Evolutionary conservation across 1,284 basidiomycete species (phyloP), one percentile per base, ranked within the genome.

Genomic region (Trametes sp.): DNA sequence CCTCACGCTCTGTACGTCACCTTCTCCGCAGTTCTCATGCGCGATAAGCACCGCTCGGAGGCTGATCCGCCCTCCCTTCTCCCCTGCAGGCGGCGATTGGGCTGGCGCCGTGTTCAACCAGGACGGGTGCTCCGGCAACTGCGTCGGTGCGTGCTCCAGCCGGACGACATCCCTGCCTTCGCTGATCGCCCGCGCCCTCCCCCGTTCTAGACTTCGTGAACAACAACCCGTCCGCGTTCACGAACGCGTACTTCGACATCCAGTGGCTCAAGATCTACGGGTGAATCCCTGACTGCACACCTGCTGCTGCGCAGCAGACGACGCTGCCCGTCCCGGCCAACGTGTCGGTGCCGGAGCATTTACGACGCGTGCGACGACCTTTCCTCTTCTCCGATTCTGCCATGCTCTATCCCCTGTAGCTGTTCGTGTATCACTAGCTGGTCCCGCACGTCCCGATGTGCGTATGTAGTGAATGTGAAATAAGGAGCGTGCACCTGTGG

Each of bases 211-310:
- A 86, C 67, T 85, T 75, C 68, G 88, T 90, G 46, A 83, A 86
- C 73, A 82, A 85, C 67, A 86, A 89, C 70, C 89, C 89, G 5
- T 75, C 79, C 1, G 87, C 85, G 6, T 92, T 92, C 74, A 69
- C 67, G 2, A 78, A 90, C 53, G 89, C 90, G 0, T 91, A 86
- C 77, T 92, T 89, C 76, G 85, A 89, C 61, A 81, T 92, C 71
- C 80, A 81, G 41, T 81, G 77, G 72, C 66, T 83, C 57, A 80
- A 78, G 66, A 75, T 83, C 29, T 84, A 82, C 66, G 67, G 68
- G 63, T 75, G 57, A 68, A 45, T 49, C 8, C 46, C 52, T 21
- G 8, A n/a, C n/a, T 35, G 5, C 45, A 38, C 16, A 16, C 42
- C n/a, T 46, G 42, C 38, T 41, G 51, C 50, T 21, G 36, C 10